Conservation (phyloP, 1,139 yeast species). For the Taphrina pruni region DNA sequence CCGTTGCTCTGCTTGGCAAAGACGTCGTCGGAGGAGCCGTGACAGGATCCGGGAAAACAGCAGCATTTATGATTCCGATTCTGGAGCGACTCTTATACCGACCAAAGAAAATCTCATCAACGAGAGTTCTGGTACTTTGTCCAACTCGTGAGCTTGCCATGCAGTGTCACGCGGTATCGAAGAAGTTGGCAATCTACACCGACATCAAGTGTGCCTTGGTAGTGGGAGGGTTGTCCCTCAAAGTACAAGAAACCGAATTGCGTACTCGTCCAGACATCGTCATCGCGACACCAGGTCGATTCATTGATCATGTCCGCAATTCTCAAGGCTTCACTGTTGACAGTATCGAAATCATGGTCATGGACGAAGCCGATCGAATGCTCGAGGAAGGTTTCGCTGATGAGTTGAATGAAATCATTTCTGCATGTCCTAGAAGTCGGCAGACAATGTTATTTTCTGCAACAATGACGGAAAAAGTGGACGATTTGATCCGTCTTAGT, state of each 20-base stretch:
- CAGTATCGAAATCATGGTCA: slow-evolving; percentile 84
- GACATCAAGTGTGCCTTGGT: slow-evolving; percentile 87
- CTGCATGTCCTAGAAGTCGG: slow-evolving; percentile 83
- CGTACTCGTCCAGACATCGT: slow-evolving; percentile 93
- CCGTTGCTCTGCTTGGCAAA: slow-evolving; percentile 88
- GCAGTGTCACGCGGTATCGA: slow-evolving; percentile 93
- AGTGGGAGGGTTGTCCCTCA: slow-evolving; percentile 93
- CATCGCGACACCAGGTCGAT: slow-evolving; percentile 95
- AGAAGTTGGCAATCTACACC: slow-evolving; percentile 75
- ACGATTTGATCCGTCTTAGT: slow-evolving; percentile 72
- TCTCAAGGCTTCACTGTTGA: slow-evolving; percentile 93
- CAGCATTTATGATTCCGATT: slow-evolving; percentile 95
- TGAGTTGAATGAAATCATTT: slow-evolving; percentile 86
- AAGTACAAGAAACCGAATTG: slow-evolving; percentile 93
- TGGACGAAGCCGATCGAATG: slow-evolving; percentile 99
- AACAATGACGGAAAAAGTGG: slow-evolving; percentile 93
- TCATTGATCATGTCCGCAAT: slow-evolving; percentile 93
- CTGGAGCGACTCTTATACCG: slow-evolving; percentile 88
- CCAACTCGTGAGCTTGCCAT: slow-evolving; percentile 99
- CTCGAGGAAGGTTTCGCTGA: slow-evolving; percentile 97
- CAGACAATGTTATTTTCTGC: slow-evolving; percentile 95
- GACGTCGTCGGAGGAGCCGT: slow-evolving; percentile 99
- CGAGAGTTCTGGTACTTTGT: slow-evolving; percentile 85
- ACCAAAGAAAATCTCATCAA: slow-evolving; percentile 81
- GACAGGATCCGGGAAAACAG: slow-evolving; percentile 99